Percentiles rank a stretch among this genome's conserved stretches.
These are phyloP conservation scores for Metschnikowia orientalis DNA, from an alignment of 805 yeast genomes.

Conservation along the genomic window DNA sequence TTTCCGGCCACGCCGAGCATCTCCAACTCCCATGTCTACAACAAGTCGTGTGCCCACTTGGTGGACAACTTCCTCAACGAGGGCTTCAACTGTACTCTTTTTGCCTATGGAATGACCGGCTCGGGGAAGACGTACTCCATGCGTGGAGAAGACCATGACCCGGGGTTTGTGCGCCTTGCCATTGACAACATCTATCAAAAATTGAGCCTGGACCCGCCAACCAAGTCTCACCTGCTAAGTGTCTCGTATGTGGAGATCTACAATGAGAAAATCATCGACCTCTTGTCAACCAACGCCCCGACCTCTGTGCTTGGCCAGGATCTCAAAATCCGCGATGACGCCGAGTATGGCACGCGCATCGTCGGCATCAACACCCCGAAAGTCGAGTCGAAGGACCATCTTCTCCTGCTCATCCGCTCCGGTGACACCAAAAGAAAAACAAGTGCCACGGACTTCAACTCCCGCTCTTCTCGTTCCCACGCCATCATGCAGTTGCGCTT, in stretches of 20 bases:
- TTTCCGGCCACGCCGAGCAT: conserved; percentile 47
- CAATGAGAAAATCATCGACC: conserved; percentile 81
- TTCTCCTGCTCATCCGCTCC: conserved; percentile 51
- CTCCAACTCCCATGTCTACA: conserved; percentile 60
- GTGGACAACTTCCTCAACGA: conserved; percentile 51
- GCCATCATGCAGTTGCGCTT: conserved; percentile 76
- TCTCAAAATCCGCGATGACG: conserved; percentile 74
- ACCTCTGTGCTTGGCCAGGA: conserved; percentile 37
- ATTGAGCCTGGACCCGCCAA: conserved; percentile 24
- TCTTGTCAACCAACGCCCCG: conserved; percentile 19
- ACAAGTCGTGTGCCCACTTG: conserved; percentile 47
- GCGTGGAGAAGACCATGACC: conserved; percentile 62
- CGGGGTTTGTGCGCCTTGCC: conserved; percentile 71
- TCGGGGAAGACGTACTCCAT: conserved; percentile 87
- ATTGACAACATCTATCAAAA: conserved; percentile 55
- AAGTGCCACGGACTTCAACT: conserved; percentile 84
- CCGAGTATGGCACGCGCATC: conserved; percentile 65
- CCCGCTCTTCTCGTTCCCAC: conserved; percentile 86
- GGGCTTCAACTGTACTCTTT: conserved; percentile 83
- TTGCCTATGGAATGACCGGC: conserved; percentile 95
- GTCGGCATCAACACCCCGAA: conserved; percentile 64
- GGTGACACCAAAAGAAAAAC: conserved; percentile 80
- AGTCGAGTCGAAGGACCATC: conserved; percentile 55
- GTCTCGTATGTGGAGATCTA: conserved; percentile 82
- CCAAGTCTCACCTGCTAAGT: conserved; percentile 41